Evolutionary conservation across 371 early-diverging fungal genomes (phyloP), one percentile per base, ranked within the genome.

Genomic region (Mucor circinelloides): DNA sequence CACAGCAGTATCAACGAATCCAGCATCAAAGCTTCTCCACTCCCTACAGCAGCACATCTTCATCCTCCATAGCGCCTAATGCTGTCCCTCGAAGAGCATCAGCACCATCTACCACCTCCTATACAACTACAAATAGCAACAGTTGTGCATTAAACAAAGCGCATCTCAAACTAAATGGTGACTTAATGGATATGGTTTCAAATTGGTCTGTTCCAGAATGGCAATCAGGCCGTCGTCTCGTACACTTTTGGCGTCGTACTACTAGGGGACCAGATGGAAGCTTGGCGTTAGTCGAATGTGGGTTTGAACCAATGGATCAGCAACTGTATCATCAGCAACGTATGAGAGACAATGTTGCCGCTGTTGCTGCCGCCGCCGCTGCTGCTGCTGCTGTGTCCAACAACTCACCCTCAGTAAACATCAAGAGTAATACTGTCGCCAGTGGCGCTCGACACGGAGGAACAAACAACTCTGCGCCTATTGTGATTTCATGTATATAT

Each of bases 141-240:
- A 56, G 67, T 25, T 56, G 63, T 50, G 68, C 63, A 9, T 19
- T 68, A 4, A 68, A 63, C 52, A 68, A 68, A 17, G 68, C 69
- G 0, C 38, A 64, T 27, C 34, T 69, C 8, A 69, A 69, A 15
- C 27, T 69, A 0, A 59, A 44, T 13, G 69, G 69, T 40, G 69
- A 69, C 27, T 15, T 69, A 0, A 46, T 54, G 44, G 64, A 69
- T 12, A 69, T 69, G 69, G 31, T 40, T 9, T 19, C 31, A 13
- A 80, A 85, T 60, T 89, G 86, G 87, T 69, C 85, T 0, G 75
- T 80, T 6, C 83, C 89, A n/a, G 94, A 93, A 71, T 84, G 84
- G 80, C 78, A 79, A 31, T 74, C 76, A 32, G 85, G 90, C 6
- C 87, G 94, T 5, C 88, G 92, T 1, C 75, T 93, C 8, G 91